phyloP scores from a whole-genome alignment of 805 yeast genomes.

The Jamesozyma rosinii region DNA sequence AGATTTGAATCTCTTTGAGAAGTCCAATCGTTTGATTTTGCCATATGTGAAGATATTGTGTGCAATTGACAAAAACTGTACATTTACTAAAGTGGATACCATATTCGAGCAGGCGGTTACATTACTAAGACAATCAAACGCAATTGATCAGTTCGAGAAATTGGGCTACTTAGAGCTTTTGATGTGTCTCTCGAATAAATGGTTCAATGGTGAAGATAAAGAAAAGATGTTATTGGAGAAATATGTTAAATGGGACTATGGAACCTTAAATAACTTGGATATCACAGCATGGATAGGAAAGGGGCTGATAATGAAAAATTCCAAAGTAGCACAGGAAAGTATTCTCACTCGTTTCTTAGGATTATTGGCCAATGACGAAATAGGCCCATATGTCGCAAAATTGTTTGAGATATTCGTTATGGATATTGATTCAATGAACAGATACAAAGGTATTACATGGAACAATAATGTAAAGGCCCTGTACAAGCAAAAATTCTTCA shows the following conservation, averaged over 20 bases:
- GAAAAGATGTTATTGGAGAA: constrained; percentile 1
- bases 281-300: constrained; percentile 60
- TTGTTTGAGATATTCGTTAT: constrained; percentile 56
- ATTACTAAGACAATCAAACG: not conserved
- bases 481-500: constrained; percentile 75
- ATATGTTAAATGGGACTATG: constrained; percentile 11
- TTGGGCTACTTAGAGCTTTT: constrained; percentile 25
- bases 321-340: constrained; percentile 30
- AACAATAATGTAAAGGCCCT: constrained; percentile 55
- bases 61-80: constrained; percentile 38
- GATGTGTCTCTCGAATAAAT: constrained; percentile 23
- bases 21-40: constrained; percentile 30
- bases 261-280: constrained; percentile 37
- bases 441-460: constrained; percentile 34
- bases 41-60: constrained; percentile 40
- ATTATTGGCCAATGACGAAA: constrained; percentile 28
- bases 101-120: constrained; percentile 6
- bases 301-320: constrained; percentile 54
- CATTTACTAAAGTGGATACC: constrained; percentile 15
- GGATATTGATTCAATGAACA: constrained; percentile 55
- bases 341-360: constrained; percentile 31
- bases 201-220: constrained; percentile 14
- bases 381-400: constrained; percentile 39
- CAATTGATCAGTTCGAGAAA: constrained; percentile 11
- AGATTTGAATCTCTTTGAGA: constrained; percentile 11